These are phyloP conservation scores for Hirsutella rhossiliensis DNA, from an alignment of 2,329 filamentous ascomycete species.

Conservation along the genomic window DNA sequence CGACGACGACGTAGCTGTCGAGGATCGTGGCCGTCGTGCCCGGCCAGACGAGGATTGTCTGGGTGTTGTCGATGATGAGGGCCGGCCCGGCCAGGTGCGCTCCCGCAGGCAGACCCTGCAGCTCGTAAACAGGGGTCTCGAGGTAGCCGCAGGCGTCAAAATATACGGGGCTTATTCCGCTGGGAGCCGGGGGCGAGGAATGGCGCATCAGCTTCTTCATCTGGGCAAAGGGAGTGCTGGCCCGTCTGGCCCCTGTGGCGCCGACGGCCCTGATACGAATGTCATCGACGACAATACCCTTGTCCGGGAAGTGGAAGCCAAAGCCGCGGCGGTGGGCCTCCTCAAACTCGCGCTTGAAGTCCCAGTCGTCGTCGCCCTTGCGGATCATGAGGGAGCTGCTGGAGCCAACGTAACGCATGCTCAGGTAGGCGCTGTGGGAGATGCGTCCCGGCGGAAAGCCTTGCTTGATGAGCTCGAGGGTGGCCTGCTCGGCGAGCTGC, in stretches of 20 bases:
- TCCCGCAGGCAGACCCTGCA: constrained; percentile 8
- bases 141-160: constrained; percentile 10
- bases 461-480: constrained; percentile 11
- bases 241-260: constrained; percentile 5
- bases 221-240: constrained; percentile 11
- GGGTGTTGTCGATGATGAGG: constrained; percentile 55
- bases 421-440: constrained; percentile 27
- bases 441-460: constrained; percentile 23
- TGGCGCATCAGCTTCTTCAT: constrained; percentile 5
- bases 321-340: constrained; percentile 65
- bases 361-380: constrained; percentile 11
- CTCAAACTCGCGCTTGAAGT: constrained; percentile 10
- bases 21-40: constrained; percentile 19
- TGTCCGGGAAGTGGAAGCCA: constrained; percentile 46
- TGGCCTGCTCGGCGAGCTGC: constrained; percentile 10
- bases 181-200: constrained; percentile 3
- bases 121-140: constrained; percentile 12
- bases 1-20: constrained; percentile 21
- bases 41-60: constrained; percentile 59
- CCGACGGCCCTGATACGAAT: constrained; percentile 27
- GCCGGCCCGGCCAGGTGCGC: constrained; percentile 18
- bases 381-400: constrained; percentile 27
- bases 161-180: constrained; percentile 7
- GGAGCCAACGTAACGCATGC: constrained; percentile 29
- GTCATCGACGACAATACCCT: constrained; percentile 28